Base-by-base conservation (phyloP, 257 asterid species). In the Gentiana macrophylla region DNA sequence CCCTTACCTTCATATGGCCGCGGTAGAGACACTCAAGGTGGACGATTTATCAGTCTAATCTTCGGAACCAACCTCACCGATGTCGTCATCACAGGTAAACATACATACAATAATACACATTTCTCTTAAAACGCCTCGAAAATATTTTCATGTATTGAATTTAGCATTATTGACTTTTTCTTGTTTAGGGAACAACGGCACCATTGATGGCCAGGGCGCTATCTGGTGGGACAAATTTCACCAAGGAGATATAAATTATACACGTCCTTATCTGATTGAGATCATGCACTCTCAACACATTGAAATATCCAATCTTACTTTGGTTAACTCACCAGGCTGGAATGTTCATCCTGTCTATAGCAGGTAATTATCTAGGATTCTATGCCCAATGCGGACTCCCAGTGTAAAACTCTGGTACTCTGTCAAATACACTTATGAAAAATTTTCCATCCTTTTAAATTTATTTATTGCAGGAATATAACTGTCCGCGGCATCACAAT, bases 1-100 rank as follows among this genome's bases (percentile, higher is more conserved):
- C 95, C 97, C 1, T 76, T 92, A 10, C 95, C 98, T 4, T 92
- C 97, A 32, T 92, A 88, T 45, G 98, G 98, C 6, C 82, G 95
- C 61, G 97, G 98, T 62, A 76, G 98, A 63, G 98, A 92, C 53
- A 49, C 84, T 3, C 65, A 52, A 1, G 96, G 96, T 5, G 98
- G 96, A 45, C 72, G 96, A 66, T 90, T 79, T 76, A 67, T 80
- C 69, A 87, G 98, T 72, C 88, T 87, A 50, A 80, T 91, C 57
- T 87, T 91, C 32, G 98, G 97, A 37, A 79, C 79, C 41, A 87
- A 91, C 70, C 80, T 91, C 2, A 87, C 95, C 2, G 96, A 91
- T 66, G 86, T 91, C 3, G 82, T 91, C 24, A 81, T 91, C 55
- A 91, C 98, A 67, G 96, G 96, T 84, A 77, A n/a, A 24, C 24